These are phyloP conservation scores for Coemansia javaensis DNA, from an alignment of 192 early-diverging fungal genomes.

Conservation along the genomic window DNA sequence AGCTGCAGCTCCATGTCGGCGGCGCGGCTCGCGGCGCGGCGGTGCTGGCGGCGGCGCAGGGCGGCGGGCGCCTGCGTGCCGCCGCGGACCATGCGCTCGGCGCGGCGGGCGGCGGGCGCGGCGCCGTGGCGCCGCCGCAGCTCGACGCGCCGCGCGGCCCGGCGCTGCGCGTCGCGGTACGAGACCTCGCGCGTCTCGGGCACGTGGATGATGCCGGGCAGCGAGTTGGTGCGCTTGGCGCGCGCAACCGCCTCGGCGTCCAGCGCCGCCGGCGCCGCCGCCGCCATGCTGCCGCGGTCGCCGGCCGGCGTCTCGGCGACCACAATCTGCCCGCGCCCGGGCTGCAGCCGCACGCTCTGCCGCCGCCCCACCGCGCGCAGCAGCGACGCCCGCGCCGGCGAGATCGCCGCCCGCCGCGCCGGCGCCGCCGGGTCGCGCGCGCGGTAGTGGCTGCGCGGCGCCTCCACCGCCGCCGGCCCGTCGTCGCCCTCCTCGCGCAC, in stretches of 20 bases:
- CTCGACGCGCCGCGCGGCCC: conserved; percentile 26
- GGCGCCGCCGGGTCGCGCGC: conserved; percentile 50
- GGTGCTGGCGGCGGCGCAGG: conserved; percentile 20
- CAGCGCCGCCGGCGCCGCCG: conserved; percentile 5
- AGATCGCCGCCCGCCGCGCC: conserved; percentile 33
- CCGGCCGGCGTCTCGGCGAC: conserved; percentile 38
- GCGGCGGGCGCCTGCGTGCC: conserved; percentile 12
- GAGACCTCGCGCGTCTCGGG: conserved; percentile 51
- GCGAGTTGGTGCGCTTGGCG: conserved; percentile 48
- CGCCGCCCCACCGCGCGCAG: conserved; percentile 48
- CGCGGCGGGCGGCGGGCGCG: conserved; percentile 28
- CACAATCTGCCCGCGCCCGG: conserved; percentile 46
- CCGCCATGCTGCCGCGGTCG: conserved; percentile 6
- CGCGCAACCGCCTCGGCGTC: conserved; percentile 25
- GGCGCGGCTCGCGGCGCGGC: conserved; percentile 30
- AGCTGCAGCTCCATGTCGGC: conserved; percentile 48
- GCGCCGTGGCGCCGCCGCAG: conserved; percentile 15
- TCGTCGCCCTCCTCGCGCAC: conserved; percentile 21
- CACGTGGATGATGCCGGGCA: conserved; percentile 40
- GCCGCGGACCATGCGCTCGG: conserved; percentile 44
- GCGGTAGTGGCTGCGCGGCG: conserved; percentile 37
- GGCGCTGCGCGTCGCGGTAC: conserved; percentile 40
- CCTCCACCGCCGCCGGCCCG: not conserved
- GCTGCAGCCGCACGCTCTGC: conserved; percentile 49
- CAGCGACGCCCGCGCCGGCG: conserved; percentile 45